Percentiles rank a stretch among this genome's conserved stretches.
Conservation (phyloP, 2,329 filamentous ascomycete genomes). For the Diaporthe velutina region DNA sequence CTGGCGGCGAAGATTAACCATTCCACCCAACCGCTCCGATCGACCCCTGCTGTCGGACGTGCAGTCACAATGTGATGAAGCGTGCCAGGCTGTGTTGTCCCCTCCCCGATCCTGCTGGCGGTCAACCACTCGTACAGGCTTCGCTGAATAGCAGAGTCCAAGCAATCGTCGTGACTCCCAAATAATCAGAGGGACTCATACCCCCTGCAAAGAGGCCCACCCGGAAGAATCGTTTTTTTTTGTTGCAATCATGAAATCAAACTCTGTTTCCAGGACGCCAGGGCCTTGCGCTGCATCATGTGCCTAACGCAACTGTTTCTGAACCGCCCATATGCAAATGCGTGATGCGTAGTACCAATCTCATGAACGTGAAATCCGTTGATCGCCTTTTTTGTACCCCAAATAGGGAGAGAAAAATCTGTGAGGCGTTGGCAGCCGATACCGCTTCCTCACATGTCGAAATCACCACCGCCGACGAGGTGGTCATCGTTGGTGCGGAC, state of each 20-base stretch:
- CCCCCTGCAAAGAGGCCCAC: conserved; percentile 4
- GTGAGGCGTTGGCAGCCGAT: conserved; percentile 20
- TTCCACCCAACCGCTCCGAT: conserved; percentile 12
- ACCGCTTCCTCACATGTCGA: conserved; percentile 67
- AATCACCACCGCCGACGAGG: conserved; percentile 73
- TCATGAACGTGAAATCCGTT: conserved; percentile 36
- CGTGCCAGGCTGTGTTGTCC: neutral
- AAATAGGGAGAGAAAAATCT: conserved; percentile 23
- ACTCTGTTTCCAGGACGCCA: conserved; percentile 39
- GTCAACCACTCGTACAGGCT: conserved; percentile 16
- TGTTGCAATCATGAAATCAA: conserved; percentile 28
- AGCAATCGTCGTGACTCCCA: conserved; percentile 31
- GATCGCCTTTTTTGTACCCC: conserved; percentile 31
- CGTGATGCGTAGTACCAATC: conserved; percentile 40
- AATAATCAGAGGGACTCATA: conserved; percentile 20
- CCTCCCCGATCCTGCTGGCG: neutral
- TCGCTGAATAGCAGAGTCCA: conserved; percentile 31
- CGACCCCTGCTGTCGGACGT: conserved; percentile 22
- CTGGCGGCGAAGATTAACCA: conserved; percentile 18
- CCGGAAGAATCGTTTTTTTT: conserved; percentile 21
- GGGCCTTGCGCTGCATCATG: conserved; percentile 39
- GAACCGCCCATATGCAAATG: conserved; percentile 42
- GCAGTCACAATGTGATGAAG: conserved; percentile 1
- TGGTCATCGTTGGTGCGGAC: conserved; percentile 70
- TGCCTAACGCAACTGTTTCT: conserved; percentile 39